Conservation (phyloP, 2,329 filamentous ascomycete genomes). For the Colletotrichum sp. region DNA sequence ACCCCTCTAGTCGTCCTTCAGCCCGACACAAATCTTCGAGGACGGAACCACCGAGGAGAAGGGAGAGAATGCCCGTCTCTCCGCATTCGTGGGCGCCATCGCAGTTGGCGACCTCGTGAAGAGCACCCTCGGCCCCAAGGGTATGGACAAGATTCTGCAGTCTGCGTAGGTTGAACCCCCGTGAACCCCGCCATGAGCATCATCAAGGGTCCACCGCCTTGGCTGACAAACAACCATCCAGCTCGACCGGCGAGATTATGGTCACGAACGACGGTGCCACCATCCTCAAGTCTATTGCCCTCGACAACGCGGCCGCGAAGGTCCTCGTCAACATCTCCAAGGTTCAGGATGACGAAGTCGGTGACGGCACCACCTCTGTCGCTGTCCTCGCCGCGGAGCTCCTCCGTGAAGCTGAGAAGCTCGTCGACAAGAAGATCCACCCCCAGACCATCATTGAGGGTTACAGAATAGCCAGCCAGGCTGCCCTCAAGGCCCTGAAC, state of each 20-base stretch:
- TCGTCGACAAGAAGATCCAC: conserved; percentile 98
- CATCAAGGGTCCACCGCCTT: conserved; percentile 6
- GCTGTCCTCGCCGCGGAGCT: conserved; percentile 94
- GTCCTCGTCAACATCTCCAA: conserved; percentile 99
- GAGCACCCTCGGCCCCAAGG: conserved; percentile 95
- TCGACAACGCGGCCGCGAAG: conserved; percentile 98
- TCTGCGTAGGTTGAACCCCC: conserved; percentile 72
- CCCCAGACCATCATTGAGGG: conserved; percentile 99
- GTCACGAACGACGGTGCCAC: conserved; percentile 99
- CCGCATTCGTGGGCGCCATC: conserved; percentile 98
- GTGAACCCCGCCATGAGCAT: not conserved
- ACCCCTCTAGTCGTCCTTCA: conserved; percentile 61
- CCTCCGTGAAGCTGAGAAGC: conserved; percentile 93
- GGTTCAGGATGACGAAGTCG: conserved; percentile 98
- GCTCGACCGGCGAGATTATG: conserved; percentile 95
- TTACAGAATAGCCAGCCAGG: conserved; percentile 94
- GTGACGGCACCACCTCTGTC: conserved; percentile 98
- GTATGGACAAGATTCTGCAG: conserved; percentile 98
- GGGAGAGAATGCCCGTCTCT: conserved; percentile 97
- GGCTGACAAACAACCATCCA: conserved; percentile 38
- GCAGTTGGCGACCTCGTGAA: conserved; percentile 97
- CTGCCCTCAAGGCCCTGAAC: conserved; percentile 84
- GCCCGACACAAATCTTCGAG: conserved; percentile 97
- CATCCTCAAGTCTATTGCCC: conserved; percentile 96
- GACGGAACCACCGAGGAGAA: conserved; percentile 98